Conservation (phyloP, 1,284 basidiomycete genomes). For the Cryptococcus neoformans region DNA sequence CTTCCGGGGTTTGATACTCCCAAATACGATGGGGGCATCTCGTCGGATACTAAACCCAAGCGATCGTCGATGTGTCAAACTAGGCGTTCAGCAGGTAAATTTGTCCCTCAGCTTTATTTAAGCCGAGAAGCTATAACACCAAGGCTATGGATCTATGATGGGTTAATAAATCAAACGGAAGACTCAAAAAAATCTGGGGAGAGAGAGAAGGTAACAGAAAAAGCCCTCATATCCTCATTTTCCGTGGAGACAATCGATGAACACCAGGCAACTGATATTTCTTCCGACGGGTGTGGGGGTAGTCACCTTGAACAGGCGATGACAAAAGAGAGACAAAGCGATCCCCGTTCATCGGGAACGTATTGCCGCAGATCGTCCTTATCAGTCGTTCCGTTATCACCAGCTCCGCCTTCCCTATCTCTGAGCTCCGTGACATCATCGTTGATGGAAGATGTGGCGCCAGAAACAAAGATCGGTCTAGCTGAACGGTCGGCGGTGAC, state of each 20-base stretch:
- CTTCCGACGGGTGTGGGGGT: too few species aligned
- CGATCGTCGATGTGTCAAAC: too few species aligned
- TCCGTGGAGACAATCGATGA: too few species aligned
- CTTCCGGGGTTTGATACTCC: too few species aligned
- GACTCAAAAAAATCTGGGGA: neutral
- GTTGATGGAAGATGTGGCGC: neutral
- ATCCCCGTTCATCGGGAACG: neutral
- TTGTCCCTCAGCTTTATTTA: constrained; percentile 8
- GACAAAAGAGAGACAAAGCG: constrained; percentile 1
- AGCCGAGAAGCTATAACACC: constrained; percentile 13
- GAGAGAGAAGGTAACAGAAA: neutral
- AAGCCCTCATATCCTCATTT: too few species aligned
- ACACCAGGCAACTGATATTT: too few species aligned
- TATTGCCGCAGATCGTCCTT: too few species aligned
- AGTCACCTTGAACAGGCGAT: too few species aligned
- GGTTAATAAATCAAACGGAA: constrained; percentile 7
- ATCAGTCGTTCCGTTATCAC: too few species aligned
- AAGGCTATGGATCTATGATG: constrained; percentile 16
- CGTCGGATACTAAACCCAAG: too few species aligned
- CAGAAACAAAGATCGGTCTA: neutral
- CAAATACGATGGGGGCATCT: too few species aligned
- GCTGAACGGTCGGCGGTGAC: constrained; percentile 12
- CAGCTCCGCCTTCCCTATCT: neutral
- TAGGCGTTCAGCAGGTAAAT: neutral
- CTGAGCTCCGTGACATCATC: neutral